Evolutionary conservation across 2,329 filamentous ascomycete species (phyloP).

Genomic region (Aspergillus bombycis): DNA sequence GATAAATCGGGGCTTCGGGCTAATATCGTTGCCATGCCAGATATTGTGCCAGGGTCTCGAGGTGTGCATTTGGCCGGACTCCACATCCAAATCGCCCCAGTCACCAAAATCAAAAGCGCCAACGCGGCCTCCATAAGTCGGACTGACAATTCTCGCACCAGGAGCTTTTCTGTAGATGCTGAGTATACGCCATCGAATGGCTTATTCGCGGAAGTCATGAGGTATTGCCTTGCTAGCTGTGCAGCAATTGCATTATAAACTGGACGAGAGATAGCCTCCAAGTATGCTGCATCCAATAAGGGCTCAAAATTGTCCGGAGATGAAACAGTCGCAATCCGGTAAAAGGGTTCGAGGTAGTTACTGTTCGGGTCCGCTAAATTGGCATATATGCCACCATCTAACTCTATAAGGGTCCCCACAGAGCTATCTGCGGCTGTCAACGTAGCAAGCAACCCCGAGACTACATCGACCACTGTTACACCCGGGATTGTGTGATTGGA

Average conservation of each 20-base stretch:
- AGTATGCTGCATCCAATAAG: not conserved
- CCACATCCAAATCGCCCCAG: conserved; percentile 5
- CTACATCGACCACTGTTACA: not conserved
- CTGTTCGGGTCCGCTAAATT: conserved; percentile 3
- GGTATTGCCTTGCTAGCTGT: conserved; percentile 7
- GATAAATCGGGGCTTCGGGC: conserved; percentile 6
- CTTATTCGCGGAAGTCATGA: not conserved
- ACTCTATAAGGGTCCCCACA: not conserved
- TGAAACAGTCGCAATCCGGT: conserved; percentile 8
- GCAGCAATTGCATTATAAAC: conserved; percentile 5
- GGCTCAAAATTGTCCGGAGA: not conserved
- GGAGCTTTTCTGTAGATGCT: not conserved
- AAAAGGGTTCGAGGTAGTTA: conserved; percentile 8
- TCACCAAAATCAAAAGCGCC: conserved; percentile 2
- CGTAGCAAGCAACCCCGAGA: conserved; percentile 1
- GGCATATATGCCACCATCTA: not conserved
- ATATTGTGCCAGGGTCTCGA: conserved; percentile 14
- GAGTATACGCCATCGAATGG: conserved; percentile 6
- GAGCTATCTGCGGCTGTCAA: not conserved
- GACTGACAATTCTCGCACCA: conserved; percentile 11
- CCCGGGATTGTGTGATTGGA: not conserved
- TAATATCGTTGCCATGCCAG: conserved; percentile 10
- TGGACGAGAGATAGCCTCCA: not conserved
- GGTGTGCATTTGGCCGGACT: conserved; percentile 10
- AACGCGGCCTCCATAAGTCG: conserved; percentile 10